phyloP scores from a whole-genome alignment of 2,329 filamentous ascomycete genomes.

The Dendrostoma leiphaemia region DNA sequence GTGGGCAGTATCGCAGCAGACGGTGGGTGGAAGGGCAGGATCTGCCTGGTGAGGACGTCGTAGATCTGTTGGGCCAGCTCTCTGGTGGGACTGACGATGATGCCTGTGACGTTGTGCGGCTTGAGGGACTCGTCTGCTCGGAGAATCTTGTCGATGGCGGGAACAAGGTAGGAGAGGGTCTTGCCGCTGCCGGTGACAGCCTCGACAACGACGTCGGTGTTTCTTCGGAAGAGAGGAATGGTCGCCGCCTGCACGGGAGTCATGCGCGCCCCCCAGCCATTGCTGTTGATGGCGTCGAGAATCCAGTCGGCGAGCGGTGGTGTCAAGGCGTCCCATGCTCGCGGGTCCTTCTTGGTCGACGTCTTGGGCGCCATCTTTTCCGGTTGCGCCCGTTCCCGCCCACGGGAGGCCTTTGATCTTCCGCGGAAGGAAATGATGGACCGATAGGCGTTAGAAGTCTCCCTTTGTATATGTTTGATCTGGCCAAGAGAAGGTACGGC shows the following conservation, averaged over 20 bases:
- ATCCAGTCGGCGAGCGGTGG: conserved; percentile 79
- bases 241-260: conserved; percentile 94
- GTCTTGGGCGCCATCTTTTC: conserved; percentile 31
- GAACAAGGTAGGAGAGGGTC: conserved; percentile 78
- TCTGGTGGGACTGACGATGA: conserved; percentile 89
- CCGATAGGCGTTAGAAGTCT: too few relatives aligned
- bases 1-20: conserved; percentile 66
- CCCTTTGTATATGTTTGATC: too few relatives aligned
- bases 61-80: conserved; percentile 92
- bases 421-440: too few relatives aligned
- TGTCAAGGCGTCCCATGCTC: conserved; percentile 67
- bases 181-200: conserved; percentile 90
- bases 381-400: too few relatives aligned
- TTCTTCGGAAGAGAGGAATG: conserved; percentile 81
- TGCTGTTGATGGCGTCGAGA: conserved; percentile 68
- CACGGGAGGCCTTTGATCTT: too few relatives aligned
- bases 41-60: conserved; percentile 65
- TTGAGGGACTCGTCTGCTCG: conserved; percentile 79
- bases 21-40: conserved; percentile 79
- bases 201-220: conserved; percentile 92
- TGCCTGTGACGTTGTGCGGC: conserved; percentile 84
- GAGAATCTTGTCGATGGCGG: conserved; percentile 78
- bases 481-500: not conserved
- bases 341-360: conserved; percentile 40
- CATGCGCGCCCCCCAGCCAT: conserved; percentile 77